Evolutionary conservation across 1,284 basidiomycete species (phyloP), one percentile per base, ranked within the genome.

Genomic region (Earliella scabrosa): DNA sequence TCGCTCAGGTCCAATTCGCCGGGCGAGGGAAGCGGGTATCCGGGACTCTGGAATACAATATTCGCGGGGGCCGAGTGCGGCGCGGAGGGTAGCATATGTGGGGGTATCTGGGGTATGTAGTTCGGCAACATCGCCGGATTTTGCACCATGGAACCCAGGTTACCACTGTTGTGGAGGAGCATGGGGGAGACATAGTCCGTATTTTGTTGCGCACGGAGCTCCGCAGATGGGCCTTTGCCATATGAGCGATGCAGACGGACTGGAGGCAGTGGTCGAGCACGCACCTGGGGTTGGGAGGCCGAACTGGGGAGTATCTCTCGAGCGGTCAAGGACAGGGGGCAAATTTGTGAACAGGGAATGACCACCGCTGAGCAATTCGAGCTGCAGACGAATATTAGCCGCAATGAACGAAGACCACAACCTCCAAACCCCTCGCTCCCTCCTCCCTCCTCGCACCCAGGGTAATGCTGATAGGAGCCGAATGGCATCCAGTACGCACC

Each of bases 261-360:
- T 23, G 26, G 26, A 23, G 41, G 14, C 20, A 47, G 31, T 11
- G 27, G 48, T 48, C 27, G n/a, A 35, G 58, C 14, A 71, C 81
- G 54, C 66, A 89, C 90, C 78, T 64, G 90, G 90, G 21, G 90
- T 92, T 4, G 86, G 89, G 32, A 92, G 77, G 4, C 85, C 87
- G 64, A 79, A 79, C 62, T 78, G 88, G 52, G 76, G 69, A 35
- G 63, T 66, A 45, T 76, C 71, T 40, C 73, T 73, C 24, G 73
- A 54, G 44, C 78, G 74, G 32, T 75, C 59, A 45, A 68, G 66
- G 4, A 76, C 62, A 58, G 73, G 56, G 63, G 77, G 64, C 65
- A 70, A 29, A 14, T 72, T 41, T 11, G 29, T 34, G 45, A 76
- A 66, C 31, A 70, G 57, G 32, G 72, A 64, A 57, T 83, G 82